These are phyloP conservation scores for Globisporangium nunn DNA, from an alignment of 352 stramenopile species.

Conservation along the genomic window DNA sequence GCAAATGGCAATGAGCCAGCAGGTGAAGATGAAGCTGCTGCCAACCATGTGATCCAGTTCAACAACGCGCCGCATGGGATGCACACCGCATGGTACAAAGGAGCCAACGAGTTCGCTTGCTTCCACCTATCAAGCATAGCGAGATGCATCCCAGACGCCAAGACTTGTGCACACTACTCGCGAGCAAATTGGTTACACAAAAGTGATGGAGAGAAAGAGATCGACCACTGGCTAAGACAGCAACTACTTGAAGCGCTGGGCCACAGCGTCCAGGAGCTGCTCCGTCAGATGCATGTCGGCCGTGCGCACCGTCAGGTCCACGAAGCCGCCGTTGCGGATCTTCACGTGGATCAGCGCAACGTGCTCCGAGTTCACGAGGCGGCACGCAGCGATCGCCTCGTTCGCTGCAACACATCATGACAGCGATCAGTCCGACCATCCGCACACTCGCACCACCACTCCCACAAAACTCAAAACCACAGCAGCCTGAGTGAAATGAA, in stretches of 20 bases:
- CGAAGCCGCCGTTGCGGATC: constrained; percentile 71
- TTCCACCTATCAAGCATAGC: too few relatives aligned
- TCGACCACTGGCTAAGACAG: not conserved
- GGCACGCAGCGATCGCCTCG: constrained; percentile 79
- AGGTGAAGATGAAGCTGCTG: not conserved
- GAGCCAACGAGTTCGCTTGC: too few relatives aligned
- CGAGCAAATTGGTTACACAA: not conserved
- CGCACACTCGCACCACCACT: too few relatives aligned
- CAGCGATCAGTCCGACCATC: not conserved
- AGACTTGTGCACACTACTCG: too few relatives aligned
- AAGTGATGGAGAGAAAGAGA: not conserved
- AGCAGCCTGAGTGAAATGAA: not conserved
- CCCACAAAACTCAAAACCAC: constrained; percentile 3
- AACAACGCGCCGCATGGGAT: not conserved
- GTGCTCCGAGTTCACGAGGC: constrained; percentile 74
- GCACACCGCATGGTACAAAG: not conserved
- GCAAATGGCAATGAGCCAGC: not conserved
- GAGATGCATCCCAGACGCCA: too few relatives aligned
- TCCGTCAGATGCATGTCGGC: constrained; percentile 80
- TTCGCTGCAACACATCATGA: constrained; percentile 37
- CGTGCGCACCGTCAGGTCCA: constrained; percentile 82
- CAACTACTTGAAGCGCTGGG: constrained; percentile 59
- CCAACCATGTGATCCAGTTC: not conserved
- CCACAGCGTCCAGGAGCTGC: constrained; percentile 55
- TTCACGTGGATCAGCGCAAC: constrained; percentile 85